phyloP scores from a whole-genome alignment of 2,329 filamentous ascomycete species.

The Aspergillus tamarii region DNA sequence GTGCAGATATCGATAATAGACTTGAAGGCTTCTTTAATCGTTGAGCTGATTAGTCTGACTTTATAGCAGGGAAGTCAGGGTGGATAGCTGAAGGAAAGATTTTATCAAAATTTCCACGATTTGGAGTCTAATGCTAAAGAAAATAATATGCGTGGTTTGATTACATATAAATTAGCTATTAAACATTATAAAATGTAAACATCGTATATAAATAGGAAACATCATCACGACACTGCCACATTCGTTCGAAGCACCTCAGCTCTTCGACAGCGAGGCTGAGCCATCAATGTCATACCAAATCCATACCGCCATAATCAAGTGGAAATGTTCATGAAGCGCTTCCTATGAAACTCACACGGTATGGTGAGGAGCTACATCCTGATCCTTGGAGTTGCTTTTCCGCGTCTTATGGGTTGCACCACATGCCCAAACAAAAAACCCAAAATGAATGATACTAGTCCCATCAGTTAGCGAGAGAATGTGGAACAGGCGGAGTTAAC shows the following conservation, averaged over 20 bases:
- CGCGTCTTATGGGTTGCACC: constrained; percentile 10
- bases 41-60: no score
- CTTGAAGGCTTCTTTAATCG: no score
- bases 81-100: no score
- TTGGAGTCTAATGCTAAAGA: not conserved
- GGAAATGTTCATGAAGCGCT: not conserved
- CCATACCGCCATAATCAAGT: not conserved
- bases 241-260: not conserved
- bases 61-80: no score
- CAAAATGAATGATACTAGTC: constrained; percentile 12
- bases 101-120: no score
- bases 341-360: not conserved
- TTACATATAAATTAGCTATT: not conserved
- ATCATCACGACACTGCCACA: not conserved
- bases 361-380: not conserved
- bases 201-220: not conserved
- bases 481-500: not conserved
- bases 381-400: constrained; percentile 4
- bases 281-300: not conserved
- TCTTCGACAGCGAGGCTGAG: not conserved
- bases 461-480: not conserved
- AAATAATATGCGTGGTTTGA: not conserved
- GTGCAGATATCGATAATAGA: no score
- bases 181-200: not conserved
- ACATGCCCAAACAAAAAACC: constrained; percentile 15